Evolutionary conservation across 352 stramenopile species (phyloP).

Genomic region (Pythium phragmitis): DNA sequence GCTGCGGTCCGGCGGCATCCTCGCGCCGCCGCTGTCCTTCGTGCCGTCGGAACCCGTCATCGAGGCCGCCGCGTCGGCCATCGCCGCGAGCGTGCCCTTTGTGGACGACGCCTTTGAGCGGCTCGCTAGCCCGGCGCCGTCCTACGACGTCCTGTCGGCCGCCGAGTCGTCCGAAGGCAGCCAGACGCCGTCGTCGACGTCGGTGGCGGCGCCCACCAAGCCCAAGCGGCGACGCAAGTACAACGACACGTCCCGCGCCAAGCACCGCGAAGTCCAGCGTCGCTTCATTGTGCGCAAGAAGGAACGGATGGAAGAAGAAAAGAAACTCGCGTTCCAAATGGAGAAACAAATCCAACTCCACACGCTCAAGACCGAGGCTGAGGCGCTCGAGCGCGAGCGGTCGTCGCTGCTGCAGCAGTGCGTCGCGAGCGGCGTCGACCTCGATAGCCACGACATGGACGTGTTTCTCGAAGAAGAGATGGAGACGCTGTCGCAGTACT

Average conservation of each 20-base stretch:
- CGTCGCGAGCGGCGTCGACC: constrained; percentile 26
- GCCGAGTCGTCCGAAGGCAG: constrained; percentile 16
- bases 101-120: constrained; percentile 11
- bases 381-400: constrained; percentile 26
- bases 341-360: constrained; percentile 30
- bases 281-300: constrained; percentile 31
- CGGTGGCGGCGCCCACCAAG: constrained; percentile 5
- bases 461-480: constrained; percentile 31
- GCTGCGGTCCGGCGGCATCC: constrained; percentile 11
- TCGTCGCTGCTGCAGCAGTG: constrained; percentile 30
- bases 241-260: constrained; percentile 29
- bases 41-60: constrained; percentile 17
- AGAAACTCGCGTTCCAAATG: constrained; percentile 20
- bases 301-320: constrained; percentile 29
- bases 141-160: constrained; percentile 15
- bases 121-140: constrained; percentile 12
- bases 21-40: constrained; percentile 19
- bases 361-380: constrained; percentile 18
- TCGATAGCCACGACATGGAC: constrained; percentile 28
- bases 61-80: constrained; percentile 14
- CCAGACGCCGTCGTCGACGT: constrained; percentile 3
- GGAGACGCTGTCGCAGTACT: constrained; percentile 28
- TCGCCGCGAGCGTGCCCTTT: constrained; percentile 12
- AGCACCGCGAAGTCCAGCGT: constrained; percentile 34
- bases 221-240: constrained; percentile 32